phyloP scores from a whole-genome alignment of 2,329 filamentous ascomycete genomes.

The Xylaria multiplex region DNA sequence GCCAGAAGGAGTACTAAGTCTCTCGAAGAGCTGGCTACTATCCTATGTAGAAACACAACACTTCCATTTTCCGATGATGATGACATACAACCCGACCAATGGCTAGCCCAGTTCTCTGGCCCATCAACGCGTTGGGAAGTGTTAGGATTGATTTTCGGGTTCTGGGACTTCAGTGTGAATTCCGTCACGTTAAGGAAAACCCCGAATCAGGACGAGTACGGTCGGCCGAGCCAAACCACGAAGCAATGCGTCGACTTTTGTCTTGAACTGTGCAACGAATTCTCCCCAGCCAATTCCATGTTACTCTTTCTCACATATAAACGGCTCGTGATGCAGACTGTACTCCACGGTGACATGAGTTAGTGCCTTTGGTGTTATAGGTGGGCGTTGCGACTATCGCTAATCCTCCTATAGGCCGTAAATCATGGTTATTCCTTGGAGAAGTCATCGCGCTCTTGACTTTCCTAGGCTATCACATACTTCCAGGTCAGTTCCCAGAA shows the following conservation, averaged over 20 bases:
- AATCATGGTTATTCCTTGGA: constrained; percentile 45
- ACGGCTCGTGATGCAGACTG: constrained; percentile 24
- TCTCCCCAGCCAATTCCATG: constrained; percentile 43
- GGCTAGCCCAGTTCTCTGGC: constrained; percentile 54
- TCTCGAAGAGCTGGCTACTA: constrained; percentile 52
- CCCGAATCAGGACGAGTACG: constrained; percentile 23
- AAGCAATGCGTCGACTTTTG: constrained; percentile 43
- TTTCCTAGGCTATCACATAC: constrained; percentile 62
- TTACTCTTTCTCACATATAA: constrained; percentile 23
- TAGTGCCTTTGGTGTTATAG: constrained; percentile 2
- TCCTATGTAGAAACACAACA: constrained; percentile 53
- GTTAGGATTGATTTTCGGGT: constrained; percentile 52
- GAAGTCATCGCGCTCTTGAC: constrained; percentile 50
- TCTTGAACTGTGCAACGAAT: constrained; percentile 44
- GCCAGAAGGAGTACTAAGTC: constrained; percentile 39
- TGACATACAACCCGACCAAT: constrained; percentile 49
- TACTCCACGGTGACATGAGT: constrained; percentile 32
- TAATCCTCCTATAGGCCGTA: constrained; percentile 38
- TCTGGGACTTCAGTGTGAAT: constrained; percentile 40
- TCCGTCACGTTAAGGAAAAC: constrained; percentile 19
- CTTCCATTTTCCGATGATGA: constrained; percentile 52
- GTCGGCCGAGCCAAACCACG: constrained; percentile 29
- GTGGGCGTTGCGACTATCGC: background rate
- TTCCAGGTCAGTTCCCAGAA: constrained; percentile 37
- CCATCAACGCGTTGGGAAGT: constrained; percentile 56